phyloP scores from a whole-genome alignment of 768 basidiomycete genomes.

The Amanita rimosa region DNA sequence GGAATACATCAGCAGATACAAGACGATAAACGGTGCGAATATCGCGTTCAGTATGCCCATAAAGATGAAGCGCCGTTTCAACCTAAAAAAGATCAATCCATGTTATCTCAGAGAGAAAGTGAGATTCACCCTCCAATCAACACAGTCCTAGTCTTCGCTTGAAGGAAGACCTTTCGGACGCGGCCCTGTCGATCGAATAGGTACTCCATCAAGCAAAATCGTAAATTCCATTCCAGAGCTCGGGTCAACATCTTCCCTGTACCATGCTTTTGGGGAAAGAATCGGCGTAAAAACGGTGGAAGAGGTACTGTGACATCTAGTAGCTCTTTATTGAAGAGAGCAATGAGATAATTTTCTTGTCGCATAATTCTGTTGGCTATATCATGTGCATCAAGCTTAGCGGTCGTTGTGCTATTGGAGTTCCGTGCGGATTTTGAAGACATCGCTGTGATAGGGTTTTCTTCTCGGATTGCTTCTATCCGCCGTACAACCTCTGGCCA shows the following conservation, averaged over 20 bases:
- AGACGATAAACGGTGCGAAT: slow-evolving; percentile 93
- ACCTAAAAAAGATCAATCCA: slow-evolving; percentile 27
- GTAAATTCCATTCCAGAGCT: slow-evolving; percentile 93
- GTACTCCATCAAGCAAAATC: slow-evolving; percentile 93
- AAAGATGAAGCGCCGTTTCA: slow-evolving; percentile 83
- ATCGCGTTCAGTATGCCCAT: slow-evolving; percentile 95
- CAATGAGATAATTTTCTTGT: slow-evolving; percentile 97
- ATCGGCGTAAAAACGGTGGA: slow-evolving; percentile 43
- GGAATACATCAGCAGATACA: slow-evolving; percentile 95
- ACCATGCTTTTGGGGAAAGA: slow-evolving; percentile 41
- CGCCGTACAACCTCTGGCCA: slow-evolving; percentile 93
- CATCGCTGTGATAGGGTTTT: slow-evolving; percentile 86
- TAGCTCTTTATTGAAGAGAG: slow-evolving; percentile 93
- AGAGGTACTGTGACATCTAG: slow-evolving; percentile 81
- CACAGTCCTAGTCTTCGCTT: slow-evolving; percentile 65
- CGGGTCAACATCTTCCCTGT: slow-evolving; percentile 77
- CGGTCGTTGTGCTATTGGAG: slow-evolving; percentile 54
- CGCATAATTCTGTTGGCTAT: slow-evolving; percentile 96
- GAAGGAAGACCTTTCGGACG: slow-evolving; percentile 86
- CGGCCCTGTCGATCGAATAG: slow-evolving; percentile 85
- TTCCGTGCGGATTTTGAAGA: slow-evolving; percentile 45
- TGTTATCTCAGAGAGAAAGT: background rate
- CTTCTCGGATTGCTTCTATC: slow-evolving; percentile 81
- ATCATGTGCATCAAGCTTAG: slow-evolving; percentile 95
- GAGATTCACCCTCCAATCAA: slow-evolving; percentile 69